Evolutionary conservation across 148 eudicot genomes (phyloP).

Genomic region (Heliamphora exappendiculata): DNA sequence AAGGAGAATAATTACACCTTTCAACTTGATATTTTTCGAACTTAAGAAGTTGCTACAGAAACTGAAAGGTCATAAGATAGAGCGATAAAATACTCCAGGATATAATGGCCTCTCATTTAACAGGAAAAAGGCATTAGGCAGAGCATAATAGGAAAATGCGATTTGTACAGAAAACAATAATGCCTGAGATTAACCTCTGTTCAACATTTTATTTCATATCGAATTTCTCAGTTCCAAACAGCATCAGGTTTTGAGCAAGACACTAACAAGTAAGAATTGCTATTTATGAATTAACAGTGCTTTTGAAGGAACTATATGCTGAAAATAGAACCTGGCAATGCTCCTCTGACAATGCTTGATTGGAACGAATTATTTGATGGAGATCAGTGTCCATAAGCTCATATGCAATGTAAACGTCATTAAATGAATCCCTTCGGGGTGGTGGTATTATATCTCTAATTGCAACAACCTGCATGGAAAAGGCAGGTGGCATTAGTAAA

Average conservation of each 20-base stretch:
- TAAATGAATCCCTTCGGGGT: conserved; percentile 65
- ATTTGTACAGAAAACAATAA: not conserved
- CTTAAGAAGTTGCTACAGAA: not conserved
- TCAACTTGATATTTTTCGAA: not conserved
- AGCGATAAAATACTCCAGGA: not conserved
- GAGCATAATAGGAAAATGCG: not conserved
- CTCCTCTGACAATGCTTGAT: conserved; percentile 83
- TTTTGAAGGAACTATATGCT: not conserved
- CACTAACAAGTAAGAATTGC: not conserved
- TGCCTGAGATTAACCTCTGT: not conserved
- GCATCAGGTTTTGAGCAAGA: not conserved
- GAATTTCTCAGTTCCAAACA: not conserved
- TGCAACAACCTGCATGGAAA: conserved; percentile 66
- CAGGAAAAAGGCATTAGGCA: not conserved
- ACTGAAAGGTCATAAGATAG: not conserved
- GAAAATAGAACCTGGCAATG: conserved; percentile 69
- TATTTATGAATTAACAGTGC: not conserved
- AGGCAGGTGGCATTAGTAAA: conserved; percentile 3
- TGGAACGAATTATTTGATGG: conserved; percentile 92
- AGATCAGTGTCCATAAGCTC: conserved; percentile 98
- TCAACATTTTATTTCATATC: not conserved
- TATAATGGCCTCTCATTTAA: not conserved
- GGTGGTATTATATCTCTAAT: conserved; percentile 96
- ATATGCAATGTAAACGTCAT: conserved; percentile 91
- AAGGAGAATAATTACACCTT: not conserved